These are phyloP conservation scores for Chytriomyces hyalinus DNA, from an alignment of 192 early-diverging fungal genomes.

Conservation along the genomic window DNA sequence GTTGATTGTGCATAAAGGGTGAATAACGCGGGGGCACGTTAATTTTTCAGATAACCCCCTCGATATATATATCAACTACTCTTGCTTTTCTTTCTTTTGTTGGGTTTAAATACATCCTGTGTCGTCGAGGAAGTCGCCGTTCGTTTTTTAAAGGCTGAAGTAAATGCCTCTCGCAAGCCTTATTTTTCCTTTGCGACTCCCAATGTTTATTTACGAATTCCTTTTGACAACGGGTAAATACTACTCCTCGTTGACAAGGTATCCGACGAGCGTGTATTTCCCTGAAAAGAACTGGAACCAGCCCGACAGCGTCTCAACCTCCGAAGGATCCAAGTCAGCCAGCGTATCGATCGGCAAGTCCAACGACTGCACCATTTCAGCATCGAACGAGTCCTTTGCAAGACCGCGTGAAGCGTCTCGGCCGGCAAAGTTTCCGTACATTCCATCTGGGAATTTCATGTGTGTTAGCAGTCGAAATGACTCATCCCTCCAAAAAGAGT, in stretches of 20 bases:
- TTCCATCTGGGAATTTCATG: constrained; percentile 62
- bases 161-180: too few species aligned
- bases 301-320: constrained; percentile 73
- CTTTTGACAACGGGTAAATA: background rate
- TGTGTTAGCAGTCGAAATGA: background rate
- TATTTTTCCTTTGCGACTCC: too few species aligned
- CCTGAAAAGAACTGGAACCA: constrained; percentile 81
- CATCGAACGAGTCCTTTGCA: constrained; percentile 86
- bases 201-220: background rate
- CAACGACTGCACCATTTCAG: constrained; percentile 68
- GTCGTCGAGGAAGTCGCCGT: too few species aligned
- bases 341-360: constrained; percentile 80
- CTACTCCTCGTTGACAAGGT: constrained; percentile 18
- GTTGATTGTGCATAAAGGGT: constrained; percentile 30
- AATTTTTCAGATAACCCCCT: background rate
- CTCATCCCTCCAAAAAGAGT: background rate
- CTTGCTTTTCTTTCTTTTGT: background rate
- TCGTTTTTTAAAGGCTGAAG: too few species aligned
- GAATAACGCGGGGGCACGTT: background rate
- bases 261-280: constrained; percentile 56
- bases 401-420: constrained; percentile 93
- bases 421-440: constrained; percentile 96
- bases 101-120: background rate
- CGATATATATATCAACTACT: too few species aligned
- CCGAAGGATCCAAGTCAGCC: constrained; percentile 75